Conservation (phyloP, 2,329 filamentous ascomycete genomes). For the Madurella mycetomatis region DNA sequence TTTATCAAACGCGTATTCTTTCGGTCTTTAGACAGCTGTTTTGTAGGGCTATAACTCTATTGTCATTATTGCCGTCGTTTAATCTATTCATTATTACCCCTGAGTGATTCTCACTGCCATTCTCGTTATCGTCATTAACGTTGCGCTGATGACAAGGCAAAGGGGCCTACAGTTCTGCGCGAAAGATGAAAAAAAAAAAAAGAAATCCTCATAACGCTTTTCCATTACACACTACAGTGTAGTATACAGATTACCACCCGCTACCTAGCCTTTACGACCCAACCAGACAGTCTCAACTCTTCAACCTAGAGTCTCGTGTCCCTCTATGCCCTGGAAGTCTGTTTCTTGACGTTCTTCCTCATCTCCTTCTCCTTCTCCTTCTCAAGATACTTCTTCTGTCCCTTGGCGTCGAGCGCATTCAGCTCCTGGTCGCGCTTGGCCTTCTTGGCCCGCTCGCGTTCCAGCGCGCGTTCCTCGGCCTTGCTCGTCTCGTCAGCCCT, state of each 20-base stretch:
- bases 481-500: constrained; percentile 75
- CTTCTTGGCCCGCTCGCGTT: constrained; percentile 76
- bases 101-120: too few species aligned
- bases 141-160: too few species aligned
- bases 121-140: too few species aligned
- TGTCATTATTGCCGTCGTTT: too few species aligned
- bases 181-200: background rate
- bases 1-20: too few species aligned
- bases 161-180: too few species aligned
- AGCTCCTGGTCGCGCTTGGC: constrained; percentile 83
- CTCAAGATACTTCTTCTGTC: constrained; percentile 80
- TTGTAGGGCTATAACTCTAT: too few species aligned
- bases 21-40: too few species aligned
- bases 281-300: background rate
- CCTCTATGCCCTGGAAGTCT: constrained; percentile 47
- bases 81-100: too few species aligned
- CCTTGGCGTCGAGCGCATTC: constrained; percentile 71
- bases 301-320: background rate
- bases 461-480: constrained; percentile 68
- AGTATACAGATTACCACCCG: background rate
- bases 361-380: constrained; percentile 73
- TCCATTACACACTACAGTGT: background rate
- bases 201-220: background rate
- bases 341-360: constrained; percentile 52
- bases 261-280: background rate